Conservation (phyloP, 805 yeast species). For the Kodamaea laetipori region DNA sequence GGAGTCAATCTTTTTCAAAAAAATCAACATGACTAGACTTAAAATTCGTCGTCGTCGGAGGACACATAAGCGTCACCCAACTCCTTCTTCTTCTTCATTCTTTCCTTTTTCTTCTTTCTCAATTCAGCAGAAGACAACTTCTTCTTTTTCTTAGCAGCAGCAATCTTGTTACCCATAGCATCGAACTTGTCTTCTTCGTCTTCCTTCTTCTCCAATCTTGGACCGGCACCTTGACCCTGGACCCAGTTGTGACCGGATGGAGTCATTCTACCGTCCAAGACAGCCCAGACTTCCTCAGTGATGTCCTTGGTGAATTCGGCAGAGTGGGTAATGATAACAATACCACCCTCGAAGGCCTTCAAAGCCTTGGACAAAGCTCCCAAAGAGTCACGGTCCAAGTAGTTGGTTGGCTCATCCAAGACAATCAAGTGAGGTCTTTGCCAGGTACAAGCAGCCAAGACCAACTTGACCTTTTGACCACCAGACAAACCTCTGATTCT, state of each 20-base stretch:
- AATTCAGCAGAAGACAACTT: constrained; percentile 98
- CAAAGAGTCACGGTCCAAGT: constrained; percentile 98
- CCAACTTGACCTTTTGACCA: constrained; percentile 99
- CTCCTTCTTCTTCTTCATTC: constrained; percentile 99
- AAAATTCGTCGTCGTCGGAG: constrained; percentile 69
- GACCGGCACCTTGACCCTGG: constrained; percentile 99
- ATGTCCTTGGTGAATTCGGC: constrained; percentile 99
- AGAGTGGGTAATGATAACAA: constrained; percentile 99
- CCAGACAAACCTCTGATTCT: constrained; percentile 99
- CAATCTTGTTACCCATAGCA: constrained; percentile 99
- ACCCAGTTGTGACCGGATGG: constrained; percentile 99
- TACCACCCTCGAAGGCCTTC: constrained; percentile 99
- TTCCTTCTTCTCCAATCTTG: constrained; percentile 97
- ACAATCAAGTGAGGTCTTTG: constrained; percentile 99
- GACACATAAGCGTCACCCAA: constrained; percentile 99
- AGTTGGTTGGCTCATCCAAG: constrained; percentile 99
- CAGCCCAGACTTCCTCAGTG: constrained; percentile 99
- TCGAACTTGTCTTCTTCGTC: constrained; percentile 98
- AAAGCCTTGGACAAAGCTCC: constrained; percentile 99
- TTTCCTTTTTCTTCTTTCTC: constrained; percentile 99
- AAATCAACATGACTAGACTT: constrained; percentile 20
- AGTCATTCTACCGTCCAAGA: constrained; percentile 95
- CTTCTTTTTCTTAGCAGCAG: constrained; percentile 91
- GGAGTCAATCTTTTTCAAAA: constrained; percentile 11
- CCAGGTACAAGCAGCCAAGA: constrained; percentile 99